These are phyloP conservation scores for Dendrobium chrysotoxum DNA, from an alignment of 106 monocot genomes.

Conservation along the genomic window DNA sequence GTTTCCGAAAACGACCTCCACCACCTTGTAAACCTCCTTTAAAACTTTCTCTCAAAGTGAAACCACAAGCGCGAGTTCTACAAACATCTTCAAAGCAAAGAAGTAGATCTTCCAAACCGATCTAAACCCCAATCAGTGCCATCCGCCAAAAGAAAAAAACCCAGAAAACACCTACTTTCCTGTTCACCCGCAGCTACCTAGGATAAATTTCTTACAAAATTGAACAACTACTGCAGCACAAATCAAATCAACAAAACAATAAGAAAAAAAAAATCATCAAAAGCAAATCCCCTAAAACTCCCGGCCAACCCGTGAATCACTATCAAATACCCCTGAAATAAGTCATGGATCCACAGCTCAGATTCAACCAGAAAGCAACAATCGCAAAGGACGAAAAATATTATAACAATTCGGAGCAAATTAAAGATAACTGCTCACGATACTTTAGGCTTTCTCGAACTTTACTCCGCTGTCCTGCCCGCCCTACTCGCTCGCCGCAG, in stretches of 20 bases:
- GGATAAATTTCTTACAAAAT: neutral
- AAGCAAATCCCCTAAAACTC: neutral
- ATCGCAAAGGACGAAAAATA: neutral
- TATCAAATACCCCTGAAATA: neutral
- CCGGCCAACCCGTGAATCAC: neutral
- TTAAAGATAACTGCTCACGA: neutral
- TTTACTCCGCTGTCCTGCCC: neutral
- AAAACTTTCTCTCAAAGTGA: neutral
- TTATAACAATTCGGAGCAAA: neutral
- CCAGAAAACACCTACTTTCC: neutral
- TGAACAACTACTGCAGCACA: neutral
- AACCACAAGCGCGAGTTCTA: neutral
- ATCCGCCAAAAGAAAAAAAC: neutral
- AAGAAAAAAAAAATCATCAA: neutral
- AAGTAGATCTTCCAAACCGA: neutral
- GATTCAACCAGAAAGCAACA: constrained; percentile 7
- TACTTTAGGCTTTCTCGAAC: neutral
- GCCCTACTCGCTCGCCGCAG: neutral
- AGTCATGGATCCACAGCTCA: constrained; percentile 3
- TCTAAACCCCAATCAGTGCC: neutral
- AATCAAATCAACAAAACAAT: neutral
- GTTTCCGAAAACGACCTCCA: constrained; percentile 1
- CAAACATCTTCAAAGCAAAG: neutral
- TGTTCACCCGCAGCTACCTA: neutral
- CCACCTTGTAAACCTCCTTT: neutral